Evolutionary conservation across 371 early-diverging fungal genomes (phyloP), one percentile per base, ranked within the genome.

Genomic region (Nematocida homosporus): DNA sequence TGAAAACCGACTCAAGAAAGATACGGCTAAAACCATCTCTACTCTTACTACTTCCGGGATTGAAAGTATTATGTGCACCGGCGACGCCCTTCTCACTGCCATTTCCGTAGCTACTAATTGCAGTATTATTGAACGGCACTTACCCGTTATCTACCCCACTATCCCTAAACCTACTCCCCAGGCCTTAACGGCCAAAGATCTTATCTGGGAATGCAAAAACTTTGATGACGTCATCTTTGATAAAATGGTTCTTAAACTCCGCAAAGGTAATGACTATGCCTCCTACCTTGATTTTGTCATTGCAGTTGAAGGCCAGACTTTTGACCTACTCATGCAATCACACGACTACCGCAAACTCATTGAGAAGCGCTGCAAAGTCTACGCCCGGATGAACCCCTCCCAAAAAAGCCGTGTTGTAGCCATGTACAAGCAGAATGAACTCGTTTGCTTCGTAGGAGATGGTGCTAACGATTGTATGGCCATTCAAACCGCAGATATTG

Each of bases 391-490:
- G 95, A 93, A 93, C 0, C 98, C 99, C 0, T 95, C 93, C 72
- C 93, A 95, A 82, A 99, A 99, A 60, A 80, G 80, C 40, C 44
- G 35, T 5, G 78, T 83, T 0, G 80, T 83, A 10, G 79, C 81
- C 61, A 57, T 54, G 23, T 67, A 72, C 8, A 77, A 38, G 29
- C 47, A 65, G 29, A 54, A 50, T 41, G 66, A 77, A 20, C 41
- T 56, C 4, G 78, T 69, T 8, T 65, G 75, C 41, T 85, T 81
- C 57, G 81, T 80, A 84, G 99, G 99, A n/a, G 99, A 99, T 85
- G 99, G 99, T 5, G 96, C 97, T 37, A 99, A 99, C 79, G 99
- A 99, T 83, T 93, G 94, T 85, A 95, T 94, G 25, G 99, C 99
- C 1, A 86, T 99, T 16, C 91, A 91, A 64, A 91, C 91, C 30